Evolutionary conservation across 306 rosid genomes (phyloP), one percentile per base, ranked within the genome.

Genomic region (Trichosanthes cucumerina): DNA sequence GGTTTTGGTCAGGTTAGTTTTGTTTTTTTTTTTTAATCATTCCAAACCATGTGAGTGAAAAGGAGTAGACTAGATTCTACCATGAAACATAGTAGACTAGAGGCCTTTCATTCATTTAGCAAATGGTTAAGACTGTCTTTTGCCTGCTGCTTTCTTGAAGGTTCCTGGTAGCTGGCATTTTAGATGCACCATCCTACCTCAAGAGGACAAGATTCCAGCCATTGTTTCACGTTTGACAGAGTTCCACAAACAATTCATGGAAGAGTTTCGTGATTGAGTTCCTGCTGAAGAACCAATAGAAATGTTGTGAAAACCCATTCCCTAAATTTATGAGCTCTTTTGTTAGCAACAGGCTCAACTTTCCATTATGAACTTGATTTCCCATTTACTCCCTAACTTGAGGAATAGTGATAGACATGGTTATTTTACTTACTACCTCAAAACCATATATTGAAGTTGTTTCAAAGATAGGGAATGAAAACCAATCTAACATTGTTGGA

Each of bases 91-190:
- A 43, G 12, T 43, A 43, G 47, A 44, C 34, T 41, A 41, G 64
- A 79, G 41, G 18, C 39, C 44, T 9, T 75, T 24, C 23, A 46
- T 71, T 71, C 19, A 6, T 44, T 6, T 49, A 47, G 58, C 79
- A 24, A 33, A 68, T 77, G 53, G 66, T 75, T 81, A 58, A 77
- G 68, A 80, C 58, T 21, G 16, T 71, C 71, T 13, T 60, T n/a
- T 28, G 78, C 57, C 18, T 56, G 60, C 79, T 43, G 60, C 79
- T 43, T 83, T 24, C 53, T 80, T 79, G 81, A 82, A 94, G 97
- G 98, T 89, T 82, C 90, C 97, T 8, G 96, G 99, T 50, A 96
- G 97, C 57, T 96, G 98, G 99, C 99, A 96, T 82, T 92, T 96
- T 59, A 92, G 99, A 80, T 92, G 97, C 86, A 96, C 99, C 24